These are phyloP conservation scores for Ogataea paraovalis DNA, from an alignment of 805 yeast genomes.

Conservation along the genomic window DNA sequence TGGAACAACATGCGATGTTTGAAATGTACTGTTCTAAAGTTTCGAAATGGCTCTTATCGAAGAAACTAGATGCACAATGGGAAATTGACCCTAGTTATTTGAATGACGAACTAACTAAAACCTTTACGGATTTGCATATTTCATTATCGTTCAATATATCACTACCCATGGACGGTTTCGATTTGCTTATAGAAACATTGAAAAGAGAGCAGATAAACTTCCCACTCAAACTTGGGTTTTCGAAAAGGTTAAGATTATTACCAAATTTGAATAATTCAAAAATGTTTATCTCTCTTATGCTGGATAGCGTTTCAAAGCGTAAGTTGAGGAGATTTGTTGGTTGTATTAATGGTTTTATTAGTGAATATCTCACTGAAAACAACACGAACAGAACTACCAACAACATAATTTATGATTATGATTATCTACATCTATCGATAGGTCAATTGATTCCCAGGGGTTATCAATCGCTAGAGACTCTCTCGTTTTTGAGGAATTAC, in stretches of 20 bases:
- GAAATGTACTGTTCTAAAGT: not conserved
- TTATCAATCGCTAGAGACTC: not conserved
- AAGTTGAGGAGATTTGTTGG: slow-evolving; percentile 4
- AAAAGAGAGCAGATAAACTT: not conserved
- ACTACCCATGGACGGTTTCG: slow-evolving; percentile 5
- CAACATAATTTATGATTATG: slow-evolving; percentile 5
- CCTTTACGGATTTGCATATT: slow-evolving; percentile 13
- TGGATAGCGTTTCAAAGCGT: slow-evolving; percentile 2
- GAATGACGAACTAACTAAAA: slow-evolving; percentile 12
- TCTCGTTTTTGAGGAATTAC: not conserved
- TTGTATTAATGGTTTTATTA: slow-evolving; percentile 10
- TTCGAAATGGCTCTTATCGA: not conserved
- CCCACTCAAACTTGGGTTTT: slow-evolving; percentile 7
- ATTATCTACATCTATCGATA: slow-evolving; percentile 13
- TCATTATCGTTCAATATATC: slow-evolving; percentile 20
- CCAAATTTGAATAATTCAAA: slow-evolving; percentile 15
- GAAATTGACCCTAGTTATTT: slow-evolving; percentile 4
- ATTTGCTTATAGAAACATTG: slow-evolving; percentile 1
- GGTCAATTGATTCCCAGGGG: slow-evolving; percentile 2
- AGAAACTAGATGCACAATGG: not conserved
- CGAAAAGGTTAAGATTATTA: slow-evolving; percentile 6
- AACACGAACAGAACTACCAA: not conserved
- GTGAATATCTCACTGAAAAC: not conserved
- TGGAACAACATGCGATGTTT: slow-evolving; percentile 3
- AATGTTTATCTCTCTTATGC: slow-evolving; percentile 15